Percentiles rank a stretch among this genome's conserved stretches.
Conservation (phyloP, 352 stramenopile species). For the Thraustotheca clavata region DNA sequence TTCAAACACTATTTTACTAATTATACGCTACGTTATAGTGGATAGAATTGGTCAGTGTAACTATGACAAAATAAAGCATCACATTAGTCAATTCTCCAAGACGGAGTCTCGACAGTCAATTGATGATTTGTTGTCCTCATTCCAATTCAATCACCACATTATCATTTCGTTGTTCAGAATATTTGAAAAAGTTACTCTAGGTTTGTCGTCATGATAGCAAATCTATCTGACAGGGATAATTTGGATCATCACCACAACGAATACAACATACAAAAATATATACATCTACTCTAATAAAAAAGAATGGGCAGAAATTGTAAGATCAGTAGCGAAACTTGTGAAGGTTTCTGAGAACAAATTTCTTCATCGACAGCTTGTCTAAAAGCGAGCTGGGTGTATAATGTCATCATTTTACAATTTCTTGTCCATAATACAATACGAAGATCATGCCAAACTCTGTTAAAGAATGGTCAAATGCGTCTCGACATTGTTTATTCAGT, state of each 20-base stretch:
- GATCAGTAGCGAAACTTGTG: constrained; percentile 21
- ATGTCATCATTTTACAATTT: constrained; percentile 21
- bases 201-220: constrained; percentile 17
- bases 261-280: neutral
- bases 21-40: no score
- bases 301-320: neutral
- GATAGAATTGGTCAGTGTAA: constrained; percentile 20
- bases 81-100: constrained; percentile 15
- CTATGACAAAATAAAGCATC: constrained; percentile 23
- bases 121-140: constrained; percentile 16
- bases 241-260: constrained; percentile 19
- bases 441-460: constrained; percentile 21
- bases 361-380: constrained; percentile 23
- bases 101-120: constrained; percentile 18
- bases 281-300: neutral
- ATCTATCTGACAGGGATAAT: constrained; percentile 23
- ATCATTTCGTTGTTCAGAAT: neutral
- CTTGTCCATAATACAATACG: neutral
- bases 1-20: no score
- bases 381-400: constrained; percentile 23
- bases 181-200: constrained; percentile 22
- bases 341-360: constrained; percentile 23
- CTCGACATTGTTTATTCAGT: constrained; percentile 16
- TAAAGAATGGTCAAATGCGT: constrained; percentile 19
- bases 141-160: neutral